These are phyloP conservation scores for Cytospora paraplurivora DNA, from an alignment of 2,329 filamentous ascomycete genomes.

Conservation along the genomic window DNA sequence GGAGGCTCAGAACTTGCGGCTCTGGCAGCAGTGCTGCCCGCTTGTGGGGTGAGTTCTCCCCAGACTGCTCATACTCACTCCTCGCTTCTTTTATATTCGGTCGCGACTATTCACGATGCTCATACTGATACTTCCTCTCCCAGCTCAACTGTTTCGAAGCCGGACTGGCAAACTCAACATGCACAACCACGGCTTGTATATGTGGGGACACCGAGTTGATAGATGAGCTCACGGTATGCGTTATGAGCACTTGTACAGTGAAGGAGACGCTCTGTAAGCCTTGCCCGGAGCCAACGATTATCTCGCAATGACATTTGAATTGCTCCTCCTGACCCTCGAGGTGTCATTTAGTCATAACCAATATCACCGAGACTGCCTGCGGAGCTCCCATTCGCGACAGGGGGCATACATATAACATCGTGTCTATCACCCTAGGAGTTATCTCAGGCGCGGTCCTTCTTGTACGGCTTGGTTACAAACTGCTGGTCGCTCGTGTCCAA, in stretches of 20 bases:
- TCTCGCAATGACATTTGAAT: not conserved
- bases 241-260: conserved; percentile 17
- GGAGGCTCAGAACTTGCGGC: conserved; percentile 19
- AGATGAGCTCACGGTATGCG: conserved; percentile 18
- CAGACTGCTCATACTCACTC: not conserved
- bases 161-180: conserved; percentile 11
- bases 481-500: conserved; percentile 37
- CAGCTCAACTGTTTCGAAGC: conserved; percentile 23
- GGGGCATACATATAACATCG: conserved; percentile 15
- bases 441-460: conserved; percentile 42
- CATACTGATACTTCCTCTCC: conserved; percentile 2
- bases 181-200: conserved; percentile 17
- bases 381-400: conserved; percentile 21
- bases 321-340: conserved; percentile 6
- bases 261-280: conserved; percentile 14
- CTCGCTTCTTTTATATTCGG: not conserved
- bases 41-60: conserved; percentile 22
- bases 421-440: conserved; percentile 34
- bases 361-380: conserved; percentile 26
- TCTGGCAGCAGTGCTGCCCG: conserved; percentile 21
- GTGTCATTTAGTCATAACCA: conserved; percentile 16
- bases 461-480: conserved; percentile 41
- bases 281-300: no score
- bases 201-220: conserved; percentile 19
- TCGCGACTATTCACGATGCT: not conserved